Conservation (phyloP, 805 yeast species). For the Yarrowia divulgata region DNA sequence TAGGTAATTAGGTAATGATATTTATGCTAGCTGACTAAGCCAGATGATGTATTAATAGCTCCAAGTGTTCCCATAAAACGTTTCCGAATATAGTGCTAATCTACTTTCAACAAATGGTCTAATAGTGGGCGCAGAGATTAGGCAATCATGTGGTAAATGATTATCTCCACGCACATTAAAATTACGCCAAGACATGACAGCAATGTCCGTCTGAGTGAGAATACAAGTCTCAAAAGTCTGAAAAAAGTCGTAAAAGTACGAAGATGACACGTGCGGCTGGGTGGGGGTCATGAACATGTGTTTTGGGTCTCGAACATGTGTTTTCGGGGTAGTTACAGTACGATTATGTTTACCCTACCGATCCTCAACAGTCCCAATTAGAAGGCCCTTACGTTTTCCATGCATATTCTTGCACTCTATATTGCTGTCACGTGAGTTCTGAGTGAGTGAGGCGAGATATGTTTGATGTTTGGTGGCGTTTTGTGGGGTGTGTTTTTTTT, state of each 20-base stretch:
- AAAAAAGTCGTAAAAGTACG: too few species aligned
- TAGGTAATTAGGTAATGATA: background rate
- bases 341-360: constrained; percentile 4
- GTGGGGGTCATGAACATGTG: too few species aligned
- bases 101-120: too few species aligned
- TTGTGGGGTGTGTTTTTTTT: background rate
- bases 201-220: background rate
- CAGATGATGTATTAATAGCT: too few species aligned
- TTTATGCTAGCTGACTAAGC: too few species aligned
- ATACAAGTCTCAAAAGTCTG: background rate
- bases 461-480: too few species aligned
- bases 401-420: background rate
- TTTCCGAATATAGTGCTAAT: too few species aligned
- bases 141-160: too few species aligned
- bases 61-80: too few species aligned
- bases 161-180: background rate
- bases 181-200: constrained; percentile 3
- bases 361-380: background rate
- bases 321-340: too few species aligned
- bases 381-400: background rate
- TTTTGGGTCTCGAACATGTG: too few species aligned
- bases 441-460: background rate
- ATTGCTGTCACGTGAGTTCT: constrained; percentile 22
- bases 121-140: too few species aligned
- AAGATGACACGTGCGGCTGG: background rate